Evolutionary conservation across 2,329 filamentous ascomycete genomes (phyloP), one percentile per base, ranked within the genome.

Genomic region (Meredithiella fracta): DNA sequence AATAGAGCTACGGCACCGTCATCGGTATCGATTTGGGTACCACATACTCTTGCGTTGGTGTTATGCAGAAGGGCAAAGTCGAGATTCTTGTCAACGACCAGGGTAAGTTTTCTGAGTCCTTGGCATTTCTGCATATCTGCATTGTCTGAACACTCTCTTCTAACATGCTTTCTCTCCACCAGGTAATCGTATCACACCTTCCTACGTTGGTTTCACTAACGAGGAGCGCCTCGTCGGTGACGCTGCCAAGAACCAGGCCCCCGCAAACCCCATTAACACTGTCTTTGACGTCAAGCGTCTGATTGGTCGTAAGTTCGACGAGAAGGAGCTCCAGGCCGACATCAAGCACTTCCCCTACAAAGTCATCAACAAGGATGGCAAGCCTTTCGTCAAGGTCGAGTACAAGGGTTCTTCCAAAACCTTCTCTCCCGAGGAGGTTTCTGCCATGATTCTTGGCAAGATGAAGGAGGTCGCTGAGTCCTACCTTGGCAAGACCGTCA

Each of bases 301-400:
- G 65, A 90, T 92, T 67, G 86, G 86, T 66, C 85, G 85, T 70
- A 92, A 90, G 73, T 90, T 77, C 70, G 72, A 73, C 53, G 86
- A 92, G 69, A 86, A 84, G 75, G 86, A 94, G 62, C 83, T 96
- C 62, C 90, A 96, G 75, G 78, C 76, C 68, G 92, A 98, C 68
- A 79, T 92, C 68, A 97, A 98, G 86, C 86, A 96, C 78, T 96
- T 95, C 80, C 91, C 92, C 66, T 98, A 91, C 85, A 88, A 87
- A 75, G 86, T 98, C 60, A 68, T 88, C 67, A 79, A 85, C 77
- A 90, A 92, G 77, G 81, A 85, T 71, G 89, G 83, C 69, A 95
- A 96, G 77, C 92, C 92, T 61, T 73, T 82, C 62, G 82, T 98
- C 67, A 78, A 85, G 68, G 85, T 91, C 64, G 70, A 85, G 58